Evolutionary conservation across 768 basidiomycete species (phyloP).

Genomic region (Dentipellis fragilis): DNA sequence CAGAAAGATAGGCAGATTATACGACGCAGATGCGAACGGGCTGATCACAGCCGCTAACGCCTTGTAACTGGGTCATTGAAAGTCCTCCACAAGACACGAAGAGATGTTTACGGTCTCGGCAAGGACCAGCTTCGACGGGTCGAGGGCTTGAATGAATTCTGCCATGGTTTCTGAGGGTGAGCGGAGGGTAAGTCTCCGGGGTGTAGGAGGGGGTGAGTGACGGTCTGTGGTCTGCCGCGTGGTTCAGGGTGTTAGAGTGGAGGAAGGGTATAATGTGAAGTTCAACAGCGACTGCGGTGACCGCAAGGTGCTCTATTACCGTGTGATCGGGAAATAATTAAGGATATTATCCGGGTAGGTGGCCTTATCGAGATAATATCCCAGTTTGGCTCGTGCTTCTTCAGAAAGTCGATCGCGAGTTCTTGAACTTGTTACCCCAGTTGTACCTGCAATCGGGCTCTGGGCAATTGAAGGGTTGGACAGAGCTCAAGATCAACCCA

Average conservation of each 20-base stretch:
- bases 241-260: neutral
- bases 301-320: no score
- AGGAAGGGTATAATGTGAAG: no score
- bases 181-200: neutral
- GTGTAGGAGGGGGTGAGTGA: neutral
- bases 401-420: no score
- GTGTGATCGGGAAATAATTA: no score
- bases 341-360: no score
- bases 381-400: no score
- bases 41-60: conserved; percentile 47
- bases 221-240: neutral
- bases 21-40: conserved; percentile 49
- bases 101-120: conserved; percentile 39
- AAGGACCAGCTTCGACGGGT: conserved; percentile 60
- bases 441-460: neutral
- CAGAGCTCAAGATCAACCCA: neutral
- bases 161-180: conserved; percentile 24
- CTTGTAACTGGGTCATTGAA: conserved; percentile 23
- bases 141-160: conserved; percentile 63
- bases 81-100: no score
- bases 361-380: no score
- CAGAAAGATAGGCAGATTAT: conserved; percentile 78
- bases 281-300: no score
- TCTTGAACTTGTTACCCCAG: no score
- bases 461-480: no score